Evolutionary conservation across 176 grass and related monocot genomes (phyloP), one percentile per base, ranked within the genome.

Genomic region (Oryza rufipogon): DNA sequence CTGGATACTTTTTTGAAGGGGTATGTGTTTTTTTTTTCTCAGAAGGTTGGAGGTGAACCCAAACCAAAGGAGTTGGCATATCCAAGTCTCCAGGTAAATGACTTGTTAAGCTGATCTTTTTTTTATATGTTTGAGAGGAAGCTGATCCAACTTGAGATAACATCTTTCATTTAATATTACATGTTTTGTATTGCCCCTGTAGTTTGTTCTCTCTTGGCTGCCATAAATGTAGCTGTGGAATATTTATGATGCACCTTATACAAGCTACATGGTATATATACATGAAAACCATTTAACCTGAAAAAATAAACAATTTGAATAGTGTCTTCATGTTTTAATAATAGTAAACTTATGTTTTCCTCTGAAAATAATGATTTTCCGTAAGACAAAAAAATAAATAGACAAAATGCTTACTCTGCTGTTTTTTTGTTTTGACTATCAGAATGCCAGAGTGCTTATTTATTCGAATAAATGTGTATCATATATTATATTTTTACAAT

Each of bases 71-170:
- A 90, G 76, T 68, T 92, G 79, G 80, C 69, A 87, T 99, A 91
- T 86, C 76, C 84, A 71, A 96, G 91, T 73, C 71, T 99, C 49
- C 73, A 95, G 93, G 96, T 98, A 91, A 12, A 71, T 77, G 61
- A 72, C 4, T 80, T 87, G 34, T 5, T 60, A 70, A 48, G 14
- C 10, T 30, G 14, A 44, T 28, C 2, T 30, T 52, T 52, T 52
- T 52, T 52, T 16, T 52, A 1, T 51, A 14, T 49, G 4, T 52
- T 52, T 52, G 49, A 51, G 48, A 51, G 13, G 14, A 66, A 46
- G 26, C 19, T 60, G 19, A 60, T 9, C 56, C n/a, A 22, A 60
- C 1, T 67, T 30, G 2, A 47, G 52, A 66, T 81, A 70, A 23
- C 39, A 74, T 70, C n/a, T 44, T 77, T 71, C 11, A 52, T 81